phyloP scores from a whole-genome alignment of 2,329 filamentous ascomycete species.

The Tolypocladium ophioglossoides region DNA sequence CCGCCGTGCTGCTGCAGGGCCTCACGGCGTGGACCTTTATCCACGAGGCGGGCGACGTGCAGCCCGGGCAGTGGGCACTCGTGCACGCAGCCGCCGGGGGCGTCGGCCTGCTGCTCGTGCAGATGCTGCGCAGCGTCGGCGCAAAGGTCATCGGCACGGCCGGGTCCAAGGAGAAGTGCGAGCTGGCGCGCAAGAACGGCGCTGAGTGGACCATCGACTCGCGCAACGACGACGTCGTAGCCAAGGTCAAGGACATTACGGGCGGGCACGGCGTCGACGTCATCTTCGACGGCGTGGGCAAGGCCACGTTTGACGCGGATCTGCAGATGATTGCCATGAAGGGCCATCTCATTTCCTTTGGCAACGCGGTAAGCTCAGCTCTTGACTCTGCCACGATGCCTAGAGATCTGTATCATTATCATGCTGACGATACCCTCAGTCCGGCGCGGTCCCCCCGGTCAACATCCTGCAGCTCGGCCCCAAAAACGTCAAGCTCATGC shows the following conservation, averaged over 20 bases:
- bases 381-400: too few species aligned
- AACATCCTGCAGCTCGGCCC: constrained; percentile 43
- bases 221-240: constrained; percentile 39
- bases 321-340: constrained; percentile 66
- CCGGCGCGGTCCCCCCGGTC: constrained; percentile 65
- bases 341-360: constrained; percentile 68
- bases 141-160: constrained; percentile 74
- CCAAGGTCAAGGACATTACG: constrained; percentile 58
- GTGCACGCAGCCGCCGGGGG: constrained; percentile 82
- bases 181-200: constrained; percentile 57
- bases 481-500: constrained; percentile 69
- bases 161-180: constrained; percentile 60
- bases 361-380: constrained; percentile 53
- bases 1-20: constrained; percentile 67
- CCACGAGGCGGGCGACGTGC: constrained; percentile 64
- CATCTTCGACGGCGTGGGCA: constrained; percentile 80
- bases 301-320: constrained; percentile 71
- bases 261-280: constrained; percentile 61
- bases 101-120: constrained; percentile 63
- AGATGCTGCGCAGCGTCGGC: constrained; percentile 62
- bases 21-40: constrained; percentile 74
- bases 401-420: not conserved
- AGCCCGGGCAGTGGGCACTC: constrained; percentile 70
- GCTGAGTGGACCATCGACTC: constrained; percentile 67
- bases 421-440: constrained; percentile 21